These are phyloP conservation scores for Diplosphaera chodatii DNA, from an alignment of 139 green algal genomes.

Conservation along the genomic window DNA sequence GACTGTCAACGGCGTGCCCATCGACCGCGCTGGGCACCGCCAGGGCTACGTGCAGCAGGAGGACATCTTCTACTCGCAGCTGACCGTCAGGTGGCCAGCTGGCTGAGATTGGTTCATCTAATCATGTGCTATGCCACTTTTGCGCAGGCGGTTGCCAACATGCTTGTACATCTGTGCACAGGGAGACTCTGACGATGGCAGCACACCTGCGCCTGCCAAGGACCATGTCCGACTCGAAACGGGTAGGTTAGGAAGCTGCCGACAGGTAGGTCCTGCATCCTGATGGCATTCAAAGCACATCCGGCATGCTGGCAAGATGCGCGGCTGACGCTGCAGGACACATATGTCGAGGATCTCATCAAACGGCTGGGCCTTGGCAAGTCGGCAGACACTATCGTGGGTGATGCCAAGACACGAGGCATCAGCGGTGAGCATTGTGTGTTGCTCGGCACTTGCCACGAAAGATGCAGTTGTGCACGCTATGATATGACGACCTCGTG, in stretches of 20 bases:
- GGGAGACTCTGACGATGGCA: conserved; percentile 75
- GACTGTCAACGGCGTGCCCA: conserved; percentile 35
- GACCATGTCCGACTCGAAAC: conserved; percentile 11
- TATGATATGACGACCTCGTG: no score
- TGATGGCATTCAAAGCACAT: no score
- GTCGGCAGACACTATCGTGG: conserved; percentile 57
- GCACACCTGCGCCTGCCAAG: conserved; percentile 58
- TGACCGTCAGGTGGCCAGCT: conserved; percentile 44
- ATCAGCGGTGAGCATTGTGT: neutral
- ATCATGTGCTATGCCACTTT: neutral
- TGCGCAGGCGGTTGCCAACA: neutral
- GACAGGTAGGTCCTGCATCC: no score
- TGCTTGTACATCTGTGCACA: neutral
- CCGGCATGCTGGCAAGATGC: no score
- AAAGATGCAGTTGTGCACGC: no score
- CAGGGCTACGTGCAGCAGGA: conserved; percentile 87
- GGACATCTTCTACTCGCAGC: conserved; percentile 87
- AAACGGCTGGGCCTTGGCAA: conserved; percentile 62
- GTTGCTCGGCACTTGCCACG: no score
- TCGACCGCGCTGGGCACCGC: neutral
- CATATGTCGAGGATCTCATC: conserved; percentile 59
- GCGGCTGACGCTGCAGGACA: conserved; percentile 5
- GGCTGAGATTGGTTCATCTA: no score
- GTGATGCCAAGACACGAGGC: conserved; percentile 42
- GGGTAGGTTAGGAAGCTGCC: neutral